Percentiles rank a stretch among this genome's conserved stretches.
Conservation (phyloP, 129 eudicot genomes). For the Tanacetum coccineum region DNA sequence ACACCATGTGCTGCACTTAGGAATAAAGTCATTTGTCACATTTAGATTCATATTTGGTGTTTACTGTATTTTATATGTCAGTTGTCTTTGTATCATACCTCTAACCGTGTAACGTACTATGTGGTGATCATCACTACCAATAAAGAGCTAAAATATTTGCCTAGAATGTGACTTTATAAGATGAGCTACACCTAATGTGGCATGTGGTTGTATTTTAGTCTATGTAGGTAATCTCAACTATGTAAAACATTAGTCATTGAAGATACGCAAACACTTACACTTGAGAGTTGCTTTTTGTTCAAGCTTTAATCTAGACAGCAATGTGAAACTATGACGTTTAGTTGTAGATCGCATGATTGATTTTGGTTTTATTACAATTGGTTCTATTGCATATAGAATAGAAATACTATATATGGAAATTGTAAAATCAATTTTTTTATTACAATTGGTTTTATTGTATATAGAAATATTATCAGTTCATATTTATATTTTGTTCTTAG, state of each 20-base stretch:
- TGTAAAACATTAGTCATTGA: too few species aligned
- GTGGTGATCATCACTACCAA: slow-evolving; percentile 9
- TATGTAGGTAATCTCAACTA: too few species aligned
- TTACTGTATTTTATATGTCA: slow-evolving; percentile 2
- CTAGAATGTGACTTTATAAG: not conserved
- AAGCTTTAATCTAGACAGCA: slow-evolving; percentile 93
- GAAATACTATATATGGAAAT: too few species aligned
- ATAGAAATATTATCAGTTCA: too few species aligned
- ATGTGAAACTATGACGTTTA: slow-evolving; percentile 98
- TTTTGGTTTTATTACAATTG: slow-evolving; percentile 53
- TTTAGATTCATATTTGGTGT: slow-evolving; percentile 1
- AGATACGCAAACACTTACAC: slow-evolving; percentile 15
- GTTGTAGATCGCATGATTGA: slow-evolving; percentile 99
- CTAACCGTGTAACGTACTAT: not conserved
- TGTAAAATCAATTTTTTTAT: too few species aligned
- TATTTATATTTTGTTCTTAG: too few species aligned
- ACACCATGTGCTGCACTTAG: not conserved
- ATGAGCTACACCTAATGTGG: not conserved
- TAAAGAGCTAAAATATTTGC: not conserved
- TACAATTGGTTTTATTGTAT: too few species aligned
- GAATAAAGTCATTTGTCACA: not conserved
- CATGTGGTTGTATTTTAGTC: not conserved
- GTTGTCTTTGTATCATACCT: too few species aligned
- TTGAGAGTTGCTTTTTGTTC: slow-evolving; percentile 23
- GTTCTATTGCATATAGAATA: slow-evolving; percentile 13